Conservation (phyloP, 2,329 filamentous ascomycete species). For the Ceratocystis huliohia region DNA sequence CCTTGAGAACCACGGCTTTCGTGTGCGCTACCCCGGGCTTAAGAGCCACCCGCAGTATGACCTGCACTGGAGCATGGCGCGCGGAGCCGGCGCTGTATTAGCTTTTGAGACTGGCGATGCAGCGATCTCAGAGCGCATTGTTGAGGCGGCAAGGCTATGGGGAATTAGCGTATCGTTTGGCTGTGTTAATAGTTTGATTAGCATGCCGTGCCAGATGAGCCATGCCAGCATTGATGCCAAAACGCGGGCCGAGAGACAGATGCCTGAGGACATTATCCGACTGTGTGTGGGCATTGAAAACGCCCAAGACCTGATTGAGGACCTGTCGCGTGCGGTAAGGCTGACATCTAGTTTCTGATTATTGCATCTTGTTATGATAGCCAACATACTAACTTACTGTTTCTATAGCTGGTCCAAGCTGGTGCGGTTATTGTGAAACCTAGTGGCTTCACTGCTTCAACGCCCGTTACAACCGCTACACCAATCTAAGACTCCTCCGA, state of each 20-base stretch:
- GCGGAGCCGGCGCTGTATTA: slow-evolving; percentile 84
- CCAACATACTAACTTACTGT: slow-evolving; percentile 23
- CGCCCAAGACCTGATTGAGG: slow-evolving; percentile 78
- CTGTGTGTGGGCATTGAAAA: slow-evolving; percentile 96
- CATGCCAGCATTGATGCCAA: slow-evolving; percentile 96
- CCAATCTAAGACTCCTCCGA: slow-evolving; percentile 3
- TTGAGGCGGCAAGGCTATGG: slow-evolving; percentile 83
- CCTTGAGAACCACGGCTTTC: slow-evolving; percentile 81
- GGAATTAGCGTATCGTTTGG: slow-evolving; percentile 96
- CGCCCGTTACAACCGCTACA: slow-evolving; percentile 17
- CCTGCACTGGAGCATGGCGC: slow-evolving; percentile 87
- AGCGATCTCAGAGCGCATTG: slow-evolving; percentile 74
- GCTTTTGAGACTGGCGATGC: slow-evolving; percentile 92
- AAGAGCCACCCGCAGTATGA: slow-evolving; percentile 94
- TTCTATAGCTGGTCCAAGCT: slow-evolving; percentile 70
- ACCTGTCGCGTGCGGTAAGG: slow-evolving; percentile 79
- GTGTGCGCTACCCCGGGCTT: slow-evolving; percentile 85
- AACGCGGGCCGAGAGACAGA: slow-evolving; percentile 72
- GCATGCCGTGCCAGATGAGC: slow-evolving; percentile 99
- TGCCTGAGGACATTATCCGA: slow-evolving; percentile 94
- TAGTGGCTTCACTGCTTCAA: slow-evolving; percentile 18
- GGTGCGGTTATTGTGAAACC: slow-evolving; percentile 72
- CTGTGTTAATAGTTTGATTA: slow-evolving; percentile 96
- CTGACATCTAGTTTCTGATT: background rate
- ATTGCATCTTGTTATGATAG: background rate